These are phyloP conservation scores for Sphaerosporella brunnea DNA, from an alignment of 495 filamentous ascomycete species.

Conservation along the genomic window DNA sequence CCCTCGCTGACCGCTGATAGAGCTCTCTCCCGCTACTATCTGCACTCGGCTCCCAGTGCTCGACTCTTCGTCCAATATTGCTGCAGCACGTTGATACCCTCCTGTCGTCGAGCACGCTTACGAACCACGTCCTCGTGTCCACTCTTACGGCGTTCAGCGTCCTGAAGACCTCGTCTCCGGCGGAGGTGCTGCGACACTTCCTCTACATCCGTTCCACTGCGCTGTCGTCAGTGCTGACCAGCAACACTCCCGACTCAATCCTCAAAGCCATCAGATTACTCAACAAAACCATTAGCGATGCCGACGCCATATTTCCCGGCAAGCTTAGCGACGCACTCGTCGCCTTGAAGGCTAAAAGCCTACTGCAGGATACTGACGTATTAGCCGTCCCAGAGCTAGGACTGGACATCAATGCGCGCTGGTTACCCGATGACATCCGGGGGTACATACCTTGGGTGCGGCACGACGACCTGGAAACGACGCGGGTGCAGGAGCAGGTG, in stretches of 20 bases:
- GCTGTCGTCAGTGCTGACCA: constrained; percentile 38
- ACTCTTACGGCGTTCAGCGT: constrained; percentile 68
- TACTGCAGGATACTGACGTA: constrained; percentile 54
- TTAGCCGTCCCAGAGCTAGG: constrained; percentile 48
- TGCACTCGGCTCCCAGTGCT: constrained; percentile 43
- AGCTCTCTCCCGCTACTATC: constrained; percentile 37
- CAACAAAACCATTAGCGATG: constrained; percentile 56
- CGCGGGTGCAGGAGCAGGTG: constrained; percentile 46
- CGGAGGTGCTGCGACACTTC: constrained; percentile 69
- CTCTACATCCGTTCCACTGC: constrained; percentile 51
- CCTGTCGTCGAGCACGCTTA: constrained; percentile 31
- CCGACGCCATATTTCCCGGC: constrained; percentile 54
- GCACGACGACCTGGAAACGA: constrained; percentile 55
- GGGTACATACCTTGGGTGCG: constrained; percentile 84
- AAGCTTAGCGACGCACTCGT: constrained; percentile 52
- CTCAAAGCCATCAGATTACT: constrained; percentile 51
- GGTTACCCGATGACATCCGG: constrained; percentile 66
- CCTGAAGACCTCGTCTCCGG: constrained; percentile 60
- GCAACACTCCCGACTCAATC: constrained; percentile 27
- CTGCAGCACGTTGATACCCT: constrained; percentile 48
- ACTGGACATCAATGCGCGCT: constrained; percentile 63
- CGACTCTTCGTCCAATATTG: constrained; percentile 41
- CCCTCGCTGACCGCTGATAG: constrained; percentile 2
- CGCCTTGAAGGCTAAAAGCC: constrained; percentile 46
- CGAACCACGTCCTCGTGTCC: constrained; percentile 41